Conservation (phyloP, 768 basidiomycete genomes). For the Suillus subluteus region DNA sequence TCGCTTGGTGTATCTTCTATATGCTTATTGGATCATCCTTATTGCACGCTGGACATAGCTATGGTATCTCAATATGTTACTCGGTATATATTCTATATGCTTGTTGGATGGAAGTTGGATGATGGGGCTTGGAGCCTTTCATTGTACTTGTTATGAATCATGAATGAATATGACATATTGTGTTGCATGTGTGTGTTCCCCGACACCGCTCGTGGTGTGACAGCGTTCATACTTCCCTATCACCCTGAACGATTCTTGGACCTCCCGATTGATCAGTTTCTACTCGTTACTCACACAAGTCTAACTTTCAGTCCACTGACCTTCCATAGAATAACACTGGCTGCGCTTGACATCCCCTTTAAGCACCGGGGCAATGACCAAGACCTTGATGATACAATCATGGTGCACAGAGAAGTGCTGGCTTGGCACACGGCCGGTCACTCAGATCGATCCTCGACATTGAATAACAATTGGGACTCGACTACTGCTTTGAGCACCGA, state of each 20-base stretch:
- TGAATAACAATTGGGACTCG: not conserved
- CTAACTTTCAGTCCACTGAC: not conserved
- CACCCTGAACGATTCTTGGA: not conserved
- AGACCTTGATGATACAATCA: not conserved
- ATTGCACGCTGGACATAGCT: not conserved
- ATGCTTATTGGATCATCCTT: not conserved
- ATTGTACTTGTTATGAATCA: too few species aligned
- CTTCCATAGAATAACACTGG: not conserved
- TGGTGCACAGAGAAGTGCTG: not conserved
- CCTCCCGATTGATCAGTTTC: not conserved
- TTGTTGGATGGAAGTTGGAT: not conserved
- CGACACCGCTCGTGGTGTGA: not conserved
- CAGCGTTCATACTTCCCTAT: not conserved
- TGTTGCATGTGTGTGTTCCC: not conserved
- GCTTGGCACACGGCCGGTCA: not conserved
- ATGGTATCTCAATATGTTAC: not conserved
- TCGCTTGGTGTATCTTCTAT: not conserved
- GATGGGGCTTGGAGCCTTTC: not conserved
- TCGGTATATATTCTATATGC: not conserved
- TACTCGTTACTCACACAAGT: not conserved
- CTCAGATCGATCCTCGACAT: not conserved
- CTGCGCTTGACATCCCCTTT: not conserved
- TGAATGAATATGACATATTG: not conserved
- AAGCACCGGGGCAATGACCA: not conserved
- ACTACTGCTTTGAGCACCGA: not conserved